Base-by-base conservation (phyloP, 2,329 filamentous ascomycete genomes). In the Leptosphaerulina australis region DNA sequence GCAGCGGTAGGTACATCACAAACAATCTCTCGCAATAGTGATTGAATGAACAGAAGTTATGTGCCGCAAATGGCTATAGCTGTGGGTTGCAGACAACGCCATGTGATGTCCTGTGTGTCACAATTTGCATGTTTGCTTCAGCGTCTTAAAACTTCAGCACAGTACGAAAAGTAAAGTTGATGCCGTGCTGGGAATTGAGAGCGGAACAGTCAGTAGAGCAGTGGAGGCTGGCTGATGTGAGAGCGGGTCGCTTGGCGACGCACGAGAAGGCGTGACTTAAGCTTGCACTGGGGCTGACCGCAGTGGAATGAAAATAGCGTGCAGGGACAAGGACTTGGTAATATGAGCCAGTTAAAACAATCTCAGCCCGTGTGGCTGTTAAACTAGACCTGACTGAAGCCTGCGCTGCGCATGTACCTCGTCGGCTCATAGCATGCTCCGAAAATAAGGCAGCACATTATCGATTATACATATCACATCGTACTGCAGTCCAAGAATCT, bases 251-350 rank as follows among this genome's bases (percentile, higher is more conserved):
- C 58, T 55, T 60, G 53, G 55, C 53, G 14, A 48, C 48, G 50
- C 50, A 52, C 35, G 17, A n/a, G 39, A 28, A 31, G 44, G 21
- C 45, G 40, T 43, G 44, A 15, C 43, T 44, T 45, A 44, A 41
- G 47, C 36, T 22, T 30, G 21, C 14, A 40, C 41, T 57, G 37
- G 40, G 40, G 48, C 58, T 62, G 56, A 54, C 47, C 40, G 44
- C 53, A 59, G 53, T 51, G 47, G 45, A 38, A 60, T 53, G 34
- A 50, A 54, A 62, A 62, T 56, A 62, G 41, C 17, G 45, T 44
- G 40, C 51, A 46, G 31, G 38, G 44, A 34, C 34, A 58, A n/a
- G 47, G 38, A 26, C 20, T 43, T 21, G 26, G 22, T 49, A 18
- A 9, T 34, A 14, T 35, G 48, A 50, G 26, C 50, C 47, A 46